These are phyloP conservation scores for Arthrobotrys iridis DNA, from an alignment of 2,329 filamentous ascomycete species.

Conservation along the genomic window DNA sequence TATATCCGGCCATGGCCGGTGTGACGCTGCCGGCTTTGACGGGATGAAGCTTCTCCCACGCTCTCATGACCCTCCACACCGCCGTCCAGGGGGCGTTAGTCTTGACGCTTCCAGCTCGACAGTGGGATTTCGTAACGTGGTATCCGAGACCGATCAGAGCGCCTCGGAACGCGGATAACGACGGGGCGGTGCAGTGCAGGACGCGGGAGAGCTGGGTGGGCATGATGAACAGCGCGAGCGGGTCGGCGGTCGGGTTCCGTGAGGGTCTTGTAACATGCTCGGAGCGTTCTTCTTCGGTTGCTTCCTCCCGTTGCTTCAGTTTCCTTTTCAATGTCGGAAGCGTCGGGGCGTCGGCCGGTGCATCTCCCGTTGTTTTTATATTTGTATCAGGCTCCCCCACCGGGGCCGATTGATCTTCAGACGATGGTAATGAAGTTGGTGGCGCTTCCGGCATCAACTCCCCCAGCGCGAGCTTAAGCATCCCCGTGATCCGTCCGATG, in stretches of 20 bases:
- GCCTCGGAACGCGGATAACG: constrained; percentile 81
- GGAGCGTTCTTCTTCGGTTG: neutral
- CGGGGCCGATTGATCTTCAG: no score
- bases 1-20: constrained; percentile 75
- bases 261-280: neutral
- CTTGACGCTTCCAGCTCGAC: constrained; percentile 87
- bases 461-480: constrained; percentile 88
- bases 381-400: neutral
- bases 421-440: constrained; percentile 47
- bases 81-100: constrained; percentile 91
- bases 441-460: constrained; percentile 64
- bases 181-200: constrained; percentile 80
- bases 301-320: constrained; percentile 9
- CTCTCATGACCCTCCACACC: constrained; percentile 91
- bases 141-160: constrained; percentile 85
- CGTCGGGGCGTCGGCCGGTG: neutral
- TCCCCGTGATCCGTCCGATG: constrained; percentile 82
- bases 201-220: constrained; percentile 78
- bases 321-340: constrained; percentile 35
- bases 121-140: constrained; percentile 83
- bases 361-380: constrained; percentile 34
- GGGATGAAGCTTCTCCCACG: constrained; percentile 85
- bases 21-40: constrained; percentile 78
- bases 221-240: constrained; percentile 79
- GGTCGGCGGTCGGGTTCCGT: constrained; percentile 65